phyloP scores from a whole-genome alignment of 2,329 filamentous ascomycete species.

The Penicillium nordicum region DNA sequence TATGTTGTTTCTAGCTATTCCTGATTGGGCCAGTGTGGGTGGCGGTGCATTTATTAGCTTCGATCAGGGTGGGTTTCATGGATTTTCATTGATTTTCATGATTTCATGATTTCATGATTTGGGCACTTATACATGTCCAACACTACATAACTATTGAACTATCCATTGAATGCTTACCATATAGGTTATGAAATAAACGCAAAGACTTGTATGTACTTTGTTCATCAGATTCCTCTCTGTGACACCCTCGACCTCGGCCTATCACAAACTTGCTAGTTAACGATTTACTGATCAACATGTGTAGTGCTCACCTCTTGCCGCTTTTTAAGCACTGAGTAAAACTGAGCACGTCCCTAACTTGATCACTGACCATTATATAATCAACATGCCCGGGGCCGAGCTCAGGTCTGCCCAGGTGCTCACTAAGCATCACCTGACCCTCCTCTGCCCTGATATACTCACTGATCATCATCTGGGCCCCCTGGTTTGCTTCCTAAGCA shows the following conservation, averaged over 20 bases:
- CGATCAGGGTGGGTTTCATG: background rate
- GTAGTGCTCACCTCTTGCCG: background rate
- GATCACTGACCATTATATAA: no score
- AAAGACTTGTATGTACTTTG: background rate
- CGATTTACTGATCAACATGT: background rate
- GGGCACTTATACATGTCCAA: background rate
- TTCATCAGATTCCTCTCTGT: background rate
- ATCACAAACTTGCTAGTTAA: background rate
- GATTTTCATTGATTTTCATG: background rate
- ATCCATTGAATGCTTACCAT: background rate
- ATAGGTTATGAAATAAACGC: background rate
- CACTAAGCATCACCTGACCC: no score
- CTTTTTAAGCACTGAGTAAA: no score
- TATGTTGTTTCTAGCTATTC: background rate
- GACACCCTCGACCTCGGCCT: background rate
- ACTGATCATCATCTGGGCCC: no score
- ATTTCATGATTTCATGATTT: background rate
- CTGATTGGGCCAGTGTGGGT: background rate
- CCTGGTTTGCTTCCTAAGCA: no score
- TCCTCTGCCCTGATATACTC: no score
- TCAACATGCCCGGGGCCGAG: no score
- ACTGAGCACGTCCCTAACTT: no score
- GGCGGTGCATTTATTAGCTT: conserved; percentile 3
- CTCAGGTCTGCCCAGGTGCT: no score
- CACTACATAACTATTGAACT: no score